Base-by-base conservation (phyloP, 352 stramenopile genomes). In the Elongisporangium undulatum region DNA sequence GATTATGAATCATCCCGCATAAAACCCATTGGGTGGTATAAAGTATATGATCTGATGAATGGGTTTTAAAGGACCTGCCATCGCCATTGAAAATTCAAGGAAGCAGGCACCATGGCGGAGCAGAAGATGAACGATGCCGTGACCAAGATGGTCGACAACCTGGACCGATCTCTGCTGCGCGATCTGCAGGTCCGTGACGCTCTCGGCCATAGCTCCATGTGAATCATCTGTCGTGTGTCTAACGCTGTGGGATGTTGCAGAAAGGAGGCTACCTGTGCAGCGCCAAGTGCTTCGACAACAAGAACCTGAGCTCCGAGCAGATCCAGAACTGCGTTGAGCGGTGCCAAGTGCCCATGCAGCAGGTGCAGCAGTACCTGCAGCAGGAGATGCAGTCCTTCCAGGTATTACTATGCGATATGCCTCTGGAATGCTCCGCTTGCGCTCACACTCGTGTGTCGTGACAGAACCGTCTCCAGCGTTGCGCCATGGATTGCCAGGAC, bases 211-310 rank as follows among this genome's bases (percentile, higher is more conserved):
- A 34, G 26, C 29, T 15, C 2, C 29, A 39, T n/a, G 29, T 39
- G 29, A 39, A 4, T 12, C 4, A 15, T 16, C 34, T 45, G 3
- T 15, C 29, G 34, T 12, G 3, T 45, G 34, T 1, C 23, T 26
- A 10, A 45, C 12, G 3, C 12, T 45, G 34, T 17, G 34, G 12
- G 51, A 58, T 34, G 9, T 19, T 59, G n/a, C 66, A 95, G 79
- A 86, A 87, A 65, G 72, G 82, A 26, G 79, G 81, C 22, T 95
- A 95, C 62, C 63, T 93, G 56, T 94, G 87, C 62, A 85, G 81
- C n/a, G 87, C 84, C 59, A 92, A 94, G 56, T 90, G 84, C 62
- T 94, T 95, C 51, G 87, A 95, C 64, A 90, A 92, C 79, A 92
- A 88, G 66, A 74, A 59, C 61, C 85, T 72, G 71, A 86, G 66